phyloP scores from a whole-genome alignment of 495 filamentous ascomycete genomes.

The Immersiella caudata region DNA sequence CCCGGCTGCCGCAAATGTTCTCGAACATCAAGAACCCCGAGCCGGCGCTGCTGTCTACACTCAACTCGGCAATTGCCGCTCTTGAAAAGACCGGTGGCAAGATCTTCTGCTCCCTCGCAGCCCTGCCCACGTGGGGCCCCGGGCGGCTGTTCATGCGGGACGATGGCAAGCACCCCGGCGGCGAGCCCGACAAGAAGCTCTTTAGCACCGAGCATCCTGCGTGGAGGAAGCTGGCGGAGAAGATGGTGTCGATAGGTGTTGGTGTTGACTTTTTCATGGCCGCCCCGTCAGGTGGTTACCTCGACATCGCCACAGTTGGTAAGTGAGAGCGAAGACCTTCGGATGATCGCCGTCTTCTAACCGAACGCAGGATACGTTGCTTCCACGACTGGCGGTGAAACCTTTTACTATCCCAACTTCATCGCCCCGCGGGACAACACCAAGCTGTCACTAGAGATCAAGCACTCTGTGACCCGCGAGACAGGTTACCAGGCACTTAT shows the following conservation, averaged over 20 bases:
- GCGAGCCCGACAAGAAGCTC: constrained; percentile 89
- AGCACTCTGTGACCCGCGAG: constrained; percentile 85
- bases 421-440: constrained; percentile 79
- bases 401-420: constrained; percentile 96
- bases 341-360: neutral
- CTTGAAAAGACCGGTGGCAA: constrained; percentile 88
- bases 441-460: constrained; percentile 83
- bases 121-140: constrained; percentile 88
- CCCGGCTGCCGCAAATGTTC: constrained; percentile 80
- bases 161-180: constrained; percentile 80
- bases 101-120: constrained; percentile 81
- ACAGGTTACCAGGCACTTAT: constrained; percentile 96
- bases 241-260: constrained; percentile 85
- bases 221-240: constrained; percentile 80
- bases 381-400: constrained; percentile 85
- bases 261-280: constrained; percentile 95
- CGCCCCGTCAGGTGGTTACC: constrained; percentile 82
- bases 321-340: constrained; percentile 32
- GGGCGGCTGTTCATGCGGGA: constrained; percentile 82
- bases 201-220: constrained; percentile 85
- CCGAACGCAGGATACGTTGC: constrained; percentile 62
- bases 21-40: constrained; percentile 84
- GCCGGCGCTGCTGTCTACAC: constrained; percentile 78
- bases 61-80: constrained; percentile 79
- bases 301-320: constrained; percentile 95